These are phyloP conservation scores for Lachnellula arida DNA, from an alignment of 2,329 filamentous ascomycete genomes.

Conservation along the genomic window DNA sequence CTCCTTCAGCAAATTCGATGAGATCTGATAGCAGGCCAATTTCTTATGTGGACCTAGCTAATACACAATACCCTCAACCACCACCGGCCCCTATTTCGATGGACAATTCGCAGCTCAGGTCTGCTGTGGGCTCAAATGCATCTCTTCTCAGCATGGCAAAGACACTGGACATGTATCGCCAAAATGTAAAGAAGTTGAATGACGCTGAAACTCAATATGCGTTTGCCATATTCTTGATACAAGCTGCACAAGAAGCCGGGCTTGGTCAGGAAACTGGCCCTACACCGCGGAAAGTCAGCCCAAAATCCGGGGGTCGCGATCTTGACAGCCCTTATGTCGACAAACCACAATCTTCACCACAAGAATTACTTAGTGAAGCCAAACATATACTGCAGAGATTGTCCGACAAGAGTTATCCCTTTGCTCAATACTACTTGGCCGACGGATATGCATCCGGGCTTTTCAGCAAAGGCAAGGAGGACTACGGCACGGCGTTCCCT, in stretches of 20 bases:
- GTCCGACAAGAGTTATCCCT: slow-evolving; percentile 84
- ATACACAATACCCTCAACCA: slow-evolving; percentile 37
- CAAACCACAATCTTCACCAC: slow-evolving; percentile 46
- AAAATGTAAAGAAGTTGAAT: slow-evolving; percentile 95
- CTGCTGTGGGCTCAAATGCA: slow-evolving; percentile 79
- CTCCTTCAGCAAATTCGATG: slow-evolving; percentile 29
- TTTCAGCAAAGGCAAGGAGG: slow-evolving; percentile 90
- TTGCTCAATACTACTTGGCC: slow-evolving; percentile 95
- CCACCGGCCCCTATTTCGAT: slow-evolving; percentile 40
- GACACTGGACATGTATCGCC: slow-evolving; percentile 95
- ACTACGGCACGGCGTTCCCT: slow-evolving; percentile 86
- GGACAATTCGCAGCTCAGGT: slow-evolving; percentile 77
- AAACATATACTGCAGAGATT: slow-evolving; percentile 83
- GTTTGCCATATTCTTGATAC: slow-evolving; percentile 91
- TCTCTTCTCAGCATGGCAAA: slow-evolving; percentile 87
- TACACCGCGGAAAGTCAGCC: slow-evolving; percentile 30
- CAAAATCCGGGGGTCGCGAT: slow-evolving; percentile 43
- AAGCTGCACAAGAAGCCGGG: slow-evolving; percentile 76
- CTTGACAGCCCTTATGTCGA: slow-evolving; percentile 44
- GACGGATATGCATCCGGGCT: slow-evolving; percentile 92
- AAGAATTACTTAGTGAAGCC: slow-evolving; percentile 78
- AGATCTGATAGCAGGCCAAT: slow-evolving; percentile 27
- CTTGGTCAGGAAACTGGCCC: slow-evolving; percentile 44
- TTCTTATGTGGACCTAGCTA: slow-evolving; percentile 49
- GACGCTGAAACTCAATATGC: slow-evolving; percentile 90